Conservation (phyloP, 1,284 basidiomycete species). For the Coniferiporia sulphurascens region DNA sequence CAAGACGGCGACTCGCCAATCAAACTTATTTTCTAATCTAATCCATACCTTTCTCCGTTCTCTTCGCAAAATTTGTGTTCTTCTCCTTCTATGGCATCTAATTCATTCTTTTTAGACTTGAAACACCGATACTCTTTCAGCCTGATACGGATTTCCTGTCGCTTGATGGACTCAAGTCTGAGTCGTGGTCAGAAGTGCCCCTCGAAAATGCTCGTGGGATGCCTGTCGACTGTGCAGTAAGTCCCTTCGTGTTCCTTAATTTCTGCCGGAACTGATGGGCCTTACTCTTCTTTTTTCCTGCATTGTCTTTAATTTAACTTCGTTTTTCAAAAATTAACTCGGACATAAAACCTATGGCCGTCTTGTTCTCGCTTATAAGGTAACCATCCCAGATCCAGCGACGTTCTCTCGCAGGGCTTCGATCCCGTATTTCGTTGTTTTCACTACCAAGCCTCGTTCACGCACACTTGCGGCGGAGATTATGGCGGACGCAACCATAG, state of each 20-base stretch:
- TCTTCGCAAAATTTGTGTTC: neutral
- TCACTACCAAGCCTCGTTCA: conserved; percentile 55
- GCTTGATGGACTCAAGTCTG: conserved; percentile 41
- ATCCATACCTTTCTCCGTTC: neutral
- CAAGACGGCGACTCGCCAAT: neutral
- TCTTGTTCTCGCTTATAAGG: conserved; percentile 31
- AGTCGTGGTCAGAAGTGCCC: conserved; percentile 64
- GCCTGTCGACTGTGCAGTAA: conserved; percentile 59
- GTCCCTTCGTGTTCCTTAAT: conserved; percentile 21
- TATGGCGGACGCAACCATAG: conserved; percentile 61
- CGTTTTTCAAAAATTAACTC: neutral
- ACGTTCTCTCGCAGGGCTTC: conserved; percentile 52
- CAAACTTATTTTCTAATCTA: neutral
- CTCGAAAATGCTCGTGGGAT: conserved; percentile 28
- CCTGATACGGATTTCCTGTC: conserved; percentile 58
- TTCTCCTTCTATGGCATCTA: neutral
- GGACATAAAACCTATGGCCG: neutral
- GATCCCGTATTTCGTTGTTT: conserved; percentile 67
- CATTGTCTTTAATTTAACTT: neutral
- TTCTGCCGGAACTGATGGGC: conserved; percentile 10
- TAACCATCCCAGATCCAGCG: conserved; percentile 55
- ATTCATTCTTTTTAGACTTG: conserved; percentile 38
- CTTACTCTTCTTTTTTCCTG: conserved; percentile 6
- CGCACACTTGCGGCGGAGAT: conserved; percentile 53
- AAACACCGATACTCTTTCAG: conserved; percentile 56